Conservation (phyloP, 345 rosid genomes). For the Salix caprea region DNA sequence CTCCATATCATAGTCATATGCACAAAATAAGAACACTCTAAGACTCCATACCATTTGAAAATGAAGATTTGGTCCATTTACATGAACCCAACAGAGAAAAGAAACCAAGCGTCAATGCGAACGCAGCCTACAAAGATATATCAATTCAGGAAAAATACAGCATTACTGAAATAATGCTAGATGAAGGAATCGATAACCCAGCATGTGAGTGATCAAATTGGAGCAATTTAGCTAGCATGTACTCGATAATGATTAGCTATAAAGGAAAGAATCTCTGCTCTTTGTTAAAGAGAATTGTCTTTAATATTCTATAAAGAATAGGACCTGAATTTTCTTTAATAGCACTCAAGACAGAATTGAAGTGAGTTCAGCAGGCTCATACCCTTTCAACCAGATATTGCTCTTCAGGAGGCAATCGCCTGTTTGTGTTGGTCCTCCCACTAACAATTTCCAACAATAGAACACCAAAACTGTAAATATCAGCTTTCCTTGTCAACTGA, state of each 20-base stretch:
- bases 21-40: neutral
- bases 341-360: neutral
- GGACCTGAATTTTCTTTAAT: neutral
- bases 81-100: neutral
- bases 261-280: neutral
- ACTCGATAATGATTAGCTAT: neutral
- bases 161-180: neutral
- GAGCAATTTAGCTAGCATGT: neutral
- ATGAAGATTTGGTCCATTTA: neutral
- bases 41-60: neutral
- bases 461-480: conserved; percentile 70
- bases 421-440: conserved; percentile 57
- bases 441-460: conserved; percentile 59
- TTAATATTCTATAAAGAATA: neutral
- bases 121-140: neutral
- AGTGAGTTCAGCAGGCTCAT: conserved; percentile 8
- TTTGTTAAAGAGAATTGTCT: neutral
- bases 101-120: neutral
- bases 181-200: neutral
- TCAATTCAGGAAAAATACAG: neutral
- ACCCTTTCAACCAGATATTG: conserved; percentile 68
- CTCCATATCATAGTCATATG: neutral
- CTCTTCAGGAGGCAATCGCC: conserved; percentile 34
- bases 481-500: conserved; percentile 64
- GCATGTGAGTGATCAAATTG: neutral